phyloP scores from a whole-genome alignment of 176 grass and related monocot genomes.

The Oryza australiensis region DNA sequence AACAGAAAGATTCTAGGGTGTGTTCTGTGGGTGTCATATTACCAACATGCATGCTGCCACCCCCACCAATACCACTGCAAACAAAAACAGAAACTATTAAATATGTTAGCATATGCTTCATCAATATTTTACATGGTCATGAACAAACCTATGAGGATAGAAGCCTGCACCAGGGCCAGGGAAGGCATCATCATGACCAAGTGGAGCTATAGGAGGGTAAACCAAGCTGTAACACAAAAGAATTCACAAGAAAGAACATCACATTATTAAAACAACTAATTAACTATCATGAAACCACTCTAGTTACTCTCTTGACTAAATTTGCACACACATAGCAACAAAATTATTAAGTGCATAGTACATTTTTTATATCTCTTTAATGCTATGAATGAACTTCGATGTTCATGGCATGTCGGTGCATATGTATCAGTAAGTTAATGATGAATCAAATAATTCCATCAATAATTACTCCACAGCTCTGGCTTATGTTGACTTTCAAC shows the following conservation, averaged over 20 bases:
- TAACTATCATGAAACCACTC: background rate
- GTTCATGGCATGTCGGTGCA: background rate
- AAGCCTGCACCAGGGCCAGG: slow-evolving; percentile 80
- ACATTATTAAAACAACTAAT: slow-evolving; percentile 4
- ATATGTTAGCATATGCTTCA: background rate
- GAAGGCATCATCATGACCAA: slow-evolving; percentile 66
- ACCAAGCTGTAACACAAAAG: slow-evolving; percentile 45
- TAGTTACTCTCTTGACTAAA: background rate
- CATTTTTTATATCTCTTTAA: background rate
- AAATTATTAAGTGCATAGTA: background rate
- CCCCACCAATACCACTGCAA: slow-evolving; percentile 56
- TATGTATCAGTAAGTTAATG: background rate
- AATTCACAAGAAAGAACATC: slow-evolving; percentile 6
- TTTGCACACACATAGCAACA: background rate
- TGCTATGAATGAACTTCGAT: background rate
- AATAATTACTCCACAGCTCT: background rate
- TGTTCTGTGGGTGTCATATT: slow-evolving; percentile 33
- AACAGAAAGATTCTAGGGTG: background rate
- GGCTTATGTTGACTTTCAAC: slow-evolving; percentile 10
- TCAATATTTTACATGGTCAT: background rate
- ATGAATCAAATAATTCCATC: background rate
- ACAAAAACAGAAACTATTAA: slow-evolving; percentile 33
- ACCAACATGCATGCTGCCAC: slow-evolving; percentile 88
- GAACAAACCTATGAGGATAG: slow-evolving; percentile 73
- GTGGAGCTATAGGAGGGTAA: slow-evolving; percentile 64